Conservation (phyloP, 805 yeast species). For the Zygotorulaspora sp. region DNA sequence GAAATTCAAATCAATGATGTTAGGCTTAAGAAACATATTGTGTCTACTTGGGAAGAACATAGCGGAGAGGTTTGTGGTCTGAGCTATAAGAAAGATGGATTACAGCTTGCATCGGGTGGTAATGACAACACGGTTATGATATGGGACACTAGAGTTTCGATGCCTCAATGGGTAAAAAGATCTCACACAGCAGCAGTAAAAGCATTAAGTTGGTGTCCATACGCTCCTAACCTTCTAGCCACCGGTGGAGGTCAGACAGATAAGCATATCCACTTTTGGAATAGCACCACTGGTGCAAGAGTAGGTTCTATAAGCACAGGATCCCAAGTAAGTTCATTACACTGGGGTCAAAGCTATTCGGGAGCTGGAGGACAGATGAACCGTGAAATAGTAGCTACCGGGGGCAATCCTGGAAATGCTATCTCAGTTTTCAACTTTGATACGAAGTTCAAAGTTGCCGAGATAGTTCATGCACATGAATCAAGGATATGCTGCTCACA, state of each 20-base stretch:
- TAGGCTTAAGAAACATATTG: constrained; percentile 72
- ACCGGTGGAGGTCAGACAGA: constrained; percentile 96
- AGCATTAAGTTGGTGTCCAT: constrained; percentile 93
- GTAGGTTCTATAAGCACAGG: constrained; percentile 86
- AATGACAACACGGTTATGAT: constrained; percentile 89
- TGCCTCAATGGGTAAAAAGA: constrained; percentile 70
- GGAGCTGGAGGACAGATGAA: constrained; percentile 19
- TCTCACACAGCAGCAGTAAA: constrained; percentile 92
- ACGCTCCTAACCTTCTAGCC: constrained; percentile 75
- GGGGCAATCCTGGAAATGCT: constrained; percentile 86
- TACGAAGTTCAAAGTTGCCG: constrained; percentile 80
- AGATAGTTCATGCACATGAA: constrained; percentile 81
- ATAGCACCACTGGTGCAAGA: constrained; percentile 82
- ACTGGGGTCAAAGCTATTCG: constrained; percentile 67
- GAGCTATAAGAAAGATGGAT: constrained; percentile 78
- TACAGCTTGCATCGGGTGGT: constrained; percentile 86
- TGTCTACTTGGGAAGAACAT: constrained; percentile 58
- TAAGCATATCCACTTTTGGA: constrained; percentile 89
- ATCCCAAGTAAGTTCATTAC: constrained; percentile 87
- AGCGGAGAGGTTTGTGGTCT: constrained; percentile 90
- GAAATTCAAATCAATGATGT: constrained; percentile 86
- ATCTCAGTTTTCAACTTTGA: constrained; percentile 83
- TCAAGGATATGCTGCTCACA: constrained; percentile 79
- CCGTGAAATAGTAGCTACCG: constrained; percentile 82
- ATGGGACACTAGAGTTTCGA: constrained; percentile 77